These are phyloP conservation scores for Trichomonas vaginalis DNA, from an alignment of 208 protist species.

Conservation along the genomic window DNA sequence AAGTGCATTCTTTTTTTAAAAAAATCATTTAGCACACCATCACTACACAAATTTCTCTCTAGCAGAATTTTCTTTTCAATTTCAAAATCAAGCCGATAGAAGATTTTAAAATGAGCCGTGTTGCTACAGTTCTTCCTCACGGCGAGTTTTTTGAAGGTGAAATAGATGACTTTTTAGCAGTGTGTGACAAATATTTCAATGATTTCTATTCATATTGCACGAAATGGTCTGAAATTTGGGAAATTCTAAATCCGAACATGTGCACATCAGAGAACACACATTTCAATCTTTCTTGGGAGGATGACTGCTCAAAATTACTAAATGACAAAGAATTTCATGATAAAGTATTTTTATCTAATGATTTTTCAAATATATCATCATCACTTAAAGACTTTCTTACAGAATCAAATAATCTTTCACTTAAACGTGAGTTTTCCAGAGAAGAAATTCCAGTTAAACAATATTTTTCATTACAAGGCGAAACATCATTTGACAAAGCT, in stretches of 20 bases:
- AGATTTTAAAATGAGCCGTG: background rate
- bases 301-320: background rate
- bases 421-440: background rate
- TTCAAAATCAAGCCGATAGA: no score
- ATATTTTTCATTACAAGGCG: background rate
- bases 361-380: background rate
- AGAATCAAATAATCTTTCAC: background rate
- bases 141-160: background rate
- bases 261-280: background rate
- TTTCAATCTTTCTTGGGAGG: background rate
- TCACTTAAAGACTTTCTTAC: background rate
- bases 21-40: no score
- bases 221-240: background rate
- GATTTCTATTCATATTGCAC: background rate
- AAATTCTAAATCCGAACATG: background rate
- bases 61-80: no score
- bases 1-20: no score
- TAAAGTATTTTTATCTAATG: background rate
- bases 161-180: background rate
- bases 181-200: background rate
- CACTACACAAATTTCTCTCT: no score
- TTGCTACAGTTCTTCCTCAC: background rate
- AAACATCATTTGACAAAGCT: background rate
- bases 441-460: background rate
- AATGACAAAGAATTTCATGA: conserved; percentile 14